Percentiles rank a stretch among this genome's conserved stretches.
Evolutionary conservation across 2,329 filamentous ascomycete species (phyloP).

Genomic region (Stenocarpella maydis): DNA sequence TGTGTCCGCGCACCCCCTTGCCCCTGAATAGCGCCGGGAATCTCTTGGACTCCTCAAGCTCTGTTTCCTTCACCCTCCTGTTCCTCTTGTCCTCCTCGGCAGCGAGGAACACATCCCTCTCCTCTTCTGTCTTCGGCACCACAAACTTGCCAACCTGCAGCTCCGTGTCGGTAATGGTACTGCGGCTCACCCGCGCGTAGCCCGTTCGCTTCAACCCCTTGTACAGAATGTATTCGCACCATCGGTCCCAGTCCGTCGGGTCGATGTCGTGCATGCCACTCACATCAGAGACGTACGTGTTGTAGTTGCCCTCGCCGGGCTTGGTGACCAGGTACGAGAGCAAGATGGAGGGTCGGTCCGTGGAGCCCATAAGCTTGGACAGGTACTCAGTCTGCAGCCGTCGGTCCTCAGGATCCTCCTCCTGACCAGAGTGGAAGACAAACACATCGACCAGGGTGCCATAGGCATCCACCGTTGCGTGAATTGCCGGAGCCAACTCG

Average conservation of each 20-base stretch:
- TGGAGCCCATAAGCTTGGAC: conserved; percentile 84
- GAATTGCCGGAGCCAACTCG: conserved; percentile 93
- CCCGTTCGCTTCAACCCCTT: conserved; percentile 86
- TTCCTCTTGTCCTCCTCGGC: conserved; percentile 63
- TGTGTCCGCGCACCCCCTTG: conserved; percentile 85
- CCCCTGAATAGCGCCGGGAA: conserved; percentile 89
- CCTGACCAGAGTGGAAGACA: conserved; percentile 98
- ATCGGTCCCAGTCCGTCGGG: conserved; percentile 90
- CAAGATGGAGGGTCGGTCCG: conserved; percentile 80
- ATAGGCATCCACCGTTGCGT: conserved; percentile 95
- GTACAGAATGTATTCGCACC: conserved; percentile 99
- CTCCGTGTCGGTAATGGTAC: conserved; percentile 96
- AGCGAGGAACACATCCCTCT: conserved; percentile 53
- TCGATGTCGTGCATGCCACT: conserved; percentile 98
- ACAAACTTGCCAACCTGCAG: conserved; percentile 96
- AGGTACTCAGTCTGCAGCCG: conserved; percentile 88
- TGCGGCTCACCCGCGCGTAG: conserved; percentile 87
- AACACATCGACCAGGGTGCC: conserved; percentile 91
- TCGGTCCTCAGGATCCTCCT: conserved; percentile 93
- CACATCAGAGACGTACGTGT: conserved; percentile 85
- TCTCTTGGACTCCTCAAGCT: conserved; percentile 78
- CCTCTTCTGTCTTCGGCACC: conserved; percentile 73
- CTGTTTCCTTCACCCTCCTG: conserved; percentile 69
- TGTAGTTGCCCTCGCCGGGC: conserved; percentile 92
- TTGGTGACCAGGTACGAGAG: conserved; percentile 93